These are phyloP conservation scores for Apiospora saccharicola DNA, from an alignment of 2,329 filamentous ascomycete genomes.

Conservation along the genomic window DNA sequence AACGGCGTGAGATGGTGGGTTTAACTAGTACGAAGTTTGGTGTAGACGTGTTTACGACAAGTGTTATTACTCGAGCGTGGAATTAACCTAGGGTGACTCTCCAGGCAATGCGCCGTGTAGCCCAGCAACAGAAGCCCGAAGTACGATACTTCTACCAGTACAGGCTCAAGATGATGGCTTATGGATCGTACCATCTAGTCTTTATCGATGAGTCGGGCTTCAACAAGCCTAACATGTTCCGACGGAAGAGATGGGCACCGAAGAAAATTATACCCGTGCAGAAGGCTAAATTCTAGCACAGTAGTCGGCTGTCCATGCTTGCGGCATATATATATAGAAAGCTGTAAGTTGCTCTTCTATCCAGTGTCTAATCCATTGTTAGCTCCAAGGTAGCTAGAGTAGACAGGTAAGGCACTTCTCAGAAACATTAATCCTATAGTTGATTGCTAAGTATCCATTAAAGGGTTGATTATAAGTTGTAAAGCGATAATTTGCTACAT, in stretches of 20 bases:
- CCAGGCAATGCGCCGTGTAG: slow-evolving; percentile 26
- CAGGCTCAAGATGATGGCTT: slow-evolving; percentile 25
- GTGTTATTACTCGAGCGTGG: too few species aligned
- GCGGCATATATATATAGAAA: slow-evolving; percentile 16
- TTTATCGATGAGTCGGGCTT: slow-evolving; percentile 24
- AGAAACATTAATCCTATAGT: too few species aligned
- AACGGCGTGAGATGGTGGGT: slow-evolving; percentile 21
- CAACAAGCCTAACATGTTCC: slow-evolving; percentile 24
- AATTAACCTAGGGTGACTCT: slow-evolving; percentile 6
- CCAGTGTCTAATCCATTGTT: too few species aligned
- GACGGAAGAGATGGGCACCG: slow-evolving; percentile 23
- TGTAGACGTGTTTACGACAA: slow-evolving; percentile 22
- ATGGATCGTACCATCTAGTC: slow-evolving; percentile 24
- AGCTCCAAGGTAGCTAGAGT: too few species aligned
- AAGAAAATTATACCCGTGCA: slow-evolving; percentile 23
- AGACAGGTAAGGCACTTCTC: too few species aligned
- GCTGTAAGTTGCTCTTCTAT: too few species aligned
- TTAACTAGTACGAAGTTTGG: slow-evolving; percentile 21
- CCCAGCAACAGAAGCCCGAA: slow-evolving; percentile 25
- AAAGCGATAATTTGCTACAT: too few species aligned
- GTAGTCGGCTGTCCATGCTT: slow-evolving; percentile 16
- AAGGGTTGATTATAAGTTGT: too few species aligned
- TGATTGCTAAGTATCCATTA: too few species aligned
- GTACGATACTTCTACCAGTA: slow-evolving; percentile 27
- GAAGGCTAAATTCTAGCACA: slow-evolving; percentile 24